Conservation (phyloP, 2,329 filamentous ascomycete genomes). For the Ophiostoma triangulosporum region DNA sequence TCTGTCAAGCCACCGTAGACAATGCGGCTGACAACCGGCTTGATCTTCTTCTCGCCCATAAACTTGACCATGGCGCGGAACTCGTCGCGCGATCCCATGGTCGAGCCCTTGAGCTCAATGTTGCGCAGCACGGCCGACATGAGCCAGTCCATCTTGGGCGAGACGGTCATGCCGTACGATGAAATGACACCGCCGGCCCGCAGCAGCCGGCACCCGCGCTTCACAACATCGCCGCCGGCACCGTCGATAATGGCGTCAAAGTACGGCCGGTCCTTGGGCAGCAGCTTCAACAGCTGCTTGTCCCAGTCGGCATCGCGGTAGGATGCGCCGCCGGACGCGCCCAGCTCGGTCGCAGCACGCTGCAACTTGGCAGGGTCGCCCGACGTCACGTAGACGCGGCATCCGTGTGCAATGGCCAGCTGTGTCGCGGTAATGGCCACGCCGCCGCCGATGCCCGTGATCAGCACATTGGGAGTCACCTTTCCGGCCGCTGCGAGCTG, state of each 20-base stretch:
- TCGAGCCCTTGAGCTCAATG: constrained; percentile 71
- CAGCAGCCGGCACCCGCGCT: constrained; percentile 51
- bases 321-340: constrained; percentile 67
- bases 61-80: constrained; percentile 76
- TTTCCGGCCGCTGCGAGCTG: not conserved
- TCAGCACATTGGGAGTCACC: constrained; percentile 58
- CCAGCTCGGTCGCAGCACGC: constrained; percentile 51
- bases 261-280: constrained; percentile 53
- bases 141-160: constrained; percentile 71
- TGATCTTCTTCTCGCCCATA: constrained; percentile 58
- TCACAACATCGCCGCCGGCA: constrained; percentile 74
- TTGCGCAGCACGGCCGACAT: constrained; percentile 81
- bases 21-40: constrained; percentile 62
- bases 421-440: constrained; percentile 72
- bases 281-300: constrained; percentile 48
- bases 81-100: constrained; percentile 83
- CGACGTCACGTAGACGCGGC: constrained; percentile 71
- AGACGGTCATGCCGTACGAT: constrained; percentile 81
- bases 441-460: constrained; percentile 88
- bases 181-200: constrained; percentile 75
- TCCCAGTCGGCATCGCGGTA: constrained; percentile 77
- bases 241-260: constrained; percentile 83
- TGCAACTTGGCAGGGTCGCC: constrained; percentile 63
- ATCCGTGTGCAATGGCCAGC: constrained; percentile 63
- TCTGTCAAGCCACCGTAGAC: constrained; percentile 45